Evolutionary conservation across 495 filamentous ascomycete species (phyloP).

Genomic region (Hyaloscypha hepaticicola): DNA sequence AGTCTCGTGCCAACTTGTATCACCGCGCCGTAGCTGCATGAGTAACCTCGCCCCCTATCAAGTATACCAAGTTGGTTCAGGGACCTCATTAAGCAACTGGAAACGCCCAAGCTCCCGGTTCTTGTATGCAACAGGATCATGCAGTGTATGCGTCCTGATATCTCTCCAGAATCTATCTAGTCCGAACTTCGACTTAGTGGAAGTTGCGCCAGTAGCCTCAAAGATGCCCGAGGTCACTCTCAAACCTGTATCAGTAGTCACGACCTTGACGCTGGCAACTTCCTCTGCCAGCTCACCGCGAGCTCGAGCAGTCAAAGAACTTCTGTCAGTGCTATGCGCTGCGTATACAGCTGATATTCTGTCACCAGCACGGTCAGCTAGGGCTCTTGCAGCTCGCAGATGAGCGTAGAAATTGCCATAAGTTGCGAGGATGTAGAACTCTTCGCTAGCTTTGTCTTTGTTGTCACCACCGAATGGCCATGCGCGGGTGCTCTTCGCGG

Average conservation of each 20-base stretch:
- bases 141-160: slow-evolving; percentile 57
- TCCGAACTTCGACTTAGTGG: slow-evolving; percentile 52
- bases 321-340: slow-evolving; percentile 36
- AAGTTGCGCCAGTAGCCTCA: slow-evolving; percentile 55
- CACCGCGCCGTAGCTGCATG: background rate
- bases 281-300: slow-evolving; percentile 59
- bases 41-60: slow-evolving; percentile 22
- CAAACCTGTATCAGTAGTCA: slow-evolving; percentile 56
- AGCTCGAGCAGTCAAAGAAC: slow-evolving; percentile 43
- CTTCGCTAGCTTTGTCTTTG: slow-evolving; percentile 53
- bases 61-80: slow-evolving; percentile 61
- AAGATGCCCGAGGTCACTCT: slow-evolving; percentile 56
- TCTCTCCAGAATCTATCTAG: slow-evolving; percentile 63
- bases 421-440: slow-evolving; percentile 59
- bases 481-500: slow-evolving; percentile 47
- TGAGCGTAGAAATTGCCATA: slow-evolving; percentile 62
- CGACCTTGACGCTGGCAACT: slow-evolving; percentile 59
- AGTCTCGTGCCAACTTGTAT: no score
- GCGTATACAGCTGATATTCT: slow-evolving; percentile 44
- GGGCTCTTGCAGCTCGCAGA: slow-evolving; percentile 53
- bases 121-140: slow-evolving; percentile 65
- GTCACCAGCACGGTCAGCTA: slow-evolving; percentile 52
- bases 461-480: slow-evolving; percentile 60
- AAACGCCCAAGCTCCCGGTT: slow-evolving; percentile 56
- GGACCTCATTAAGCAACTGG: slow-evolving; percentile 46